Evolutionary conservation across 2,329 filamentous ascomycete genomes (phyloP).

Genomic region (Curvularia eragrostidis): DNA sequence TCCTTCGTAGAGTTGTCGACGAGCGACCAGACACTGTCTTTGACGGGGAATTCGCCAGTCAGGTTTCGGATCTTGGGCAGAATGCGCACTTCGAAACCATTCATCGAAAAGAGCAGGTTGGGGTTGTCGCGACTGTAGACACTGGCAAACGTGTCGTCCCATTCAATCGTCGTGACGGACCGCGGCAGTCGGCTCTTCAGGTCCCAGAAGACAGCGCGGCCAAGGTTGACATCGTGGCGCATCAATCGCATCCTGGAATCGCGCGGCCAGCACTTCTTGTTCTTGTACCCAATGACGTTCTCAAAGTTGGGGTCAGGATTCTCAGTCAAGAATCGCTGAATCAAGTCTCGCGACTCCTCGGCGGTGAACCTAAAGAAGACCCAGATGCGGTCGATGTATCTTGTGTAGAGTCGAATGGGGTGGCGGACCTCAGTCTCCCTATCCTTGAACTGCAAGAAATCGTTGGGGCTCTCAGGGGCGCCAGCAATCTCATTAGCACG

Average conservation of each 20-base stretch:
- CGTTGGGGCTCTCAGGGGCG: constrained; percentile 90
- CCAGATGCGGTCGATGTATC: constrained; percentile 99
- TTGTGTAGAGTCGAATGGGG: constrained; percentile 94
- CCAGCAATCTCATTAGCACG: constrained; percentile 98
- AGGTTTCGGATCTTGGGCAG: constrained; percentile 93
- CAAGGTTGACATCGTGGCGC: constrained; percentile 97
- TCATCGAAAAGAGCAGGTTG: constrained; percentile 97
- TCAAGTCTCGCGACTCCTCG: constrained; percentile 93
- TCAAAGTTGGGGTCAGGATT: constrained; percentile 99
- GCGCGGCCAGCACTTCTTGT: constrained; percentile 99
- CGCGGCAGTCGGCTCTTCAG: constrained; percentile 94
- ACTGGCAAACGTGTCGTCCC: constrained; percentile 98
- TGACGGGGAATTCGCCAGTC: constrained; percentile 95
- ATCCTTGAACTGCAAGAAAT: constrained; percentile 97
- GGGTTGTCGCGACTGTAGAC: constrained; percentile 99
- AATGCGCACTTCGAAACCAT: constrained; percentile 95
- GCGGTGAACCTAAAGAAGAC: constrained; percentile 93
- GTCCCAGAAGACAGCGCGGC: constrained; percentile 98
- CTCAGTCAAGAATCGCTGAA: constrained; percentile 96
- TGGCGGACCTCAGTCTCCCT: constrained; percentile 90
- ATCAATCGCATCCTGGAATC: constrained; percentile 98
- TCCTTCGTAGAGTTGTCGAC: constrained; percentile 97
- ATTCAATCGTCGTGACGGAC: constrained; percentile 96
- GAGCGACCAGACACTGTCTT: constrained; percentile 97
- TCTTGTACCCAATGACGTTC: constrained; percentile 98